These are phyloP conservation scores for Chrysanthemum seticuspe DNA, from an alignment of 129 eudicot species.

Conservation along the genomic window DNA sequence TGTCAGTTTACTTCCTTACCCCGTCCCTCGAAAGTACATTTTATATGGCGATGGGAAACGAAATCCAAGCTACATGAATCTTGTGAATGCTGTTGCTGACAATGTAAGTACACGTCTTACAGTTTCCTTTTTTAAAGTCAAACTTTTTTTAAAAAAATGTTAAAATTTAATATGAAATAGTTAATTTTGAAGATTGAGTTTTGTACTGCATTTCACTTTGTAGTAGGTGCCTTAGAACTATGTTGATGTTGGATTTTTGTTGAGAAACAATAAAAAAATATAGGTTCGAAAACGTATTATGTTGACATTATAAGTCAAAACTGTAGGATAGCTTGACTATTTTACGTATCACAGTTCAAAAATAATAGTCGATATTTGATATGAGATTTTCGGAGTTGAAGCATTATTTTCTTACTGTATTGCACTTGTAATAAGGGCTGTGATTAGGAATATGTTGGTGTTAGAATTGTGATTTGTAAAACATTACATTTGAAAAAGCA, in stretches of 20 bases:
- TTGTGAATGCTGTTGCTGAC: constrained; percentile 66
- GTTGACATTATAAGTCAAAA: constrained; percentile 19
- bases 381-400: background rate
- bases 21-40: constrained; percentile 72
- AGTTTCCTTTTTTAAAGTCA: constrained; percentile 11
- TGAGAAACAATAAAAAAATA: background rate
- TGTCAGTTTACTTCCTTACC: constrained; percentile 67
- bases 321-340: constrained; percentile 46
- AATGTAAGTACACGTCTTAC: constrained; percentile 55
- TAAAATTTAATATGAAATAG: background rate
- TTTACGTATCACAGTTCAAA: no score
- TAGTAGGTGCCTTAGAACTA: background rate
- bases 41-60: constrained; percentile 73
- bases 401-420: background rate
- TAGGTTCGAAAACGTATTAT: background rate
- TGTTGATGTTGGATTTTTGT: background rate
- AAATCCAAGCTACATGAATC: constrained; percentile 64
- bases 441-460: background rate
- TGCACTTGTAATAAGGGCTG: background rate
- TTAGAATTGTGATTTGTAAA: background rate
- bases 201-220: background rate
- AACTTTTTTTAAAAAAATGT: background rate
- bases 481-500: background rate
- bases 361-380: background rate
- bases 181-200: background rate